Base-by-base conservation (phyloP, 1,284 basidiomycete genomes). In the Caloboletus firmus region DNA sequence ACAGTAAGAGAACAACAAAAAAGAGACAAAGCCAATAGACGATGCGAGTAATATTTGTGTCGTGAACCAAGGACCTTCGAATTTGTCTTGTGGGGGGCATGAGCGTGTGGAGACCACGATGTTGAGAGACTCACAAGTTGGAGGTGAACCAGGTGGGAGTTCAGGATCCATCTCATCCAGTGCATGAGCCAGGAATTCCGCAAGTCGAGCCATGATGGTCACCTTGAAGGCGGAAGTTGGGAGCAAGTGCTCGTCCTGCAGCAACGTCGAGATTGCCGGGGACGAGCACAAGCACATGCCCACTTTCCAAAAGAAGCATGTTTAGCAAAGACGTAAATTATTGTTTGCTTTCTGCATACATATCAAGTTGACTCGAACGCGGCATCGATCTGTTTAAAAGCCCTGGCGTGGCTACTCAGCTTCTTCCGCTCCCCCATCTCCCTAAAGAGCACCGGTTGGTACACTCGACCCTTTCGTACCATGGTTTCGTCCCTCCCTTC, bases 1-100 rank as follows among this genome's bases (percentile, higher is more conserved):
- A 58, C 88, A 85, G 64, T 95, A 88, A 15, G 90, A 95, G 74
- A 99, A 99, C 13, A 93, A 67, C 22, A 97, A 67, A 73, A 98
- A 93, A 0, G 92, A 90, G 6, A 78, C 68, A 4, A 93, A 41
- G 2, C 96, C 97, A 57, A 99, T 86, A 17, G 79, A 73, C 26
- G 84, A 73, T 4, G 95, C 93, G 34, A 99, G 81, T 1, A 80
- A 72, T 31, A 98, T 76, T 71, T 98, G 96, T 10, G 95, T 98
- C 12, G 84, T 86, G 72, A 99, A 89, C 94, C 94, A 96, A 18
- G 92, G 92, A 0, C 94, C 93, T 61, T 90, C 87, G 67, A 89
- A 92, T 66, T 80, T 89, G 59, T 77, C 89, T 83, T 49, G 13
- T 39, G 42, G 49, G 22, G 20, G 37, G n/a, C 28, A 28, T 62